phyloP scores from a whole-genome alignment of 768 basidiomycete species.

The Tylopilus intermedius region DNA sequence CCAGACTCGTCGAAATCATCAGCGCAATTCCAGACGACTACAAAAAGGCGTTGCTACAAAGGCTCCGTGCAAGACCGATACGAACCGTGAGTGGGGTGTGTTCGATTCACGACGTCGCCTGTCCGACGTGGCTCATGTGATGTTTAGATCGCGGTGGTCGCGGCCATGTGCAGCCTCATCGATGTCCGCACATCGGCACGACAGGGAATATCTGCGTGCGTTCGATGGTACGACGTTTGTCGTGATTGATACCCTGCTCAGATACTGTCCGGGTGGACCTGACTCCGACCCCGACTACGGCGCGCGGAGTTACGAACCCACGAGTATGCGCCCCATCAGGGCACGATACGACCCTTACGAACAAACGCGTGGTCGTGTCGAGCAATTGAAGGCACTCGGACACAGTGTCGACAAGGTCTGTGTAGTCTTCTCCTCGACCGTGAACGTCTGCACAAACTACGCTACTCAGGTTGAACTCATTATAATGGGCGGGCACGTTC shows the following conservation, averaged over 20 bases:
- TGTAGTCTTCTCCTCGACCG: background rate
- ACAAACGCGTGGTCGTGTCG: conserved; percentile 90
- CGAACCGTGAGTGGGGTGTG: conserved; percentile 93
- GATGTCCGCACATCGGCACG: conserved; percentile 99
- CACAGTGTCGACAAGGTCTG: conserved; percentile 94
- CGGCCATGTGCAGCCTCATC: conserved; percentile 99
- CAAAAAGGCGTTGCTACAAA: conserved; percentile 85
- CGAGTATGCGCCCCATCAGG: conserved; percentile 97
- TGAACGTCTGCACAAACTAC: background rate
- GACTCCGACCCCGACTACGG: conserved; percentile 99
- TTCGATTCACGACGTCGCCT: background rate
- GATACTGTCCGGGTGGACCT: conserved; percentile 98
- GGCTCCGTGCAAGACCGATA: conserved; percentile 88
- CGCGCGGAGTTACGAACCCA: conserved; percentile 95
- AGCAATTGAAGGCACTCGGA: conserved; percentile 92
- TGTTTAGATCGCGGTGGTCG: conserved; percentile 89
- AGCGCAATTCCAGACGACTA: conserved; percentile 97
- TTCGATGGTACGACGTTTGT: background rate
- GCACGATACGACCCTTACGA: conserved; percentile 97
- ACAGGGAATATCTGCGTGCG: conserved; percentile 87
- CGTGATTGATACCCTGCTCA: conserved; percentile 26
- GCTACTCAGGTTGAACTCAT: conserved; percentile 75
- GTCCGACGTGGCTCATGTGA: background rate
- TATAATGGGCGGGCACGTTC: conserved; percentile 98
- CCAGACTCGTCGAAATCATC: conserved; percentile 94